A percentile compares a stretch with the other conserved stretches of the same genome.
phyloP scores from a whole-genome alignment of 1,284 basidiomycete genomes.

The Sanguinoderma infundibulare region DNA sequence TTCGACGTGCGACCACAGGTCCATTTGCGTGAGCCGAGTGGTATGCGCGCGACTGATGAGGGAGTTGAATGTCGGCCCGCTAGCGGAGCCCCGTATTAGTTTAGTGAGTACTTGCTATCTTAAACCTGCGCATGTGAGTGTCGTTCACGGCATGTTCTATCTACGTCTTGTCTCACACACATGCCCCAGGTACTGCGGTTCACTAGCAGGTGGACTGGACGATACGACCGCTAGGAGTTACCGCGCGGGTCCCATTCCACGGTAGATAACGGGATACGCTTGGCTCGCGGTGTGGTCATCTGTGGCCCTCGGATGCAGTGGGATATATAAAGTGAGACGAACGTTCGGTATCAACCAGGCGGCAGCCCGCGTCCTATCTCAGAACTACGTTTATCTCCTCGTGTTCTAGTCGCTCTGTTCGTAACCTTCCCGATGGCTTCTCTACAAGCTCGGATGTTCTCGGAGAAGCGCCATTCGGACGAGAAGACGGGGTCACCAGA shows the following conservation, averaged over 20 bases:
- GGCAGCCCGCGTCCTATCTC: conserved; percentile 7
- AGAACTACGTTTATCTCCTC: not conserved
- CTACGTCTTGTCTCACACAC: conserved; percentile 17
- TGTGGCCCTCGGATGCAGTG: not conserved
- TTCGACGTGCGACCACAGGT: conserved; percentile 8
- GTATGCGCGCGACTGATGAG: not conserved
- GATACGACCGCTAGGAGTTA: not conserved
- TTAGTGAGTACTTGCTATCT: conserved; percentile 15
- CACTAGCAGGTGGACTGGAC: not conserved
- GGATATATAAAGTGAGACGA: conserved; percentile 7
- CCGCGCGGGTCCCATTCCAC: not conserved
- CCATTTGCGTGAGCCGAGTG: not conserved
- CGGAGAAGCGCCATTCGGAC: conserved; percentile 8
- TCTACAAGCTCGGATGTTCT: conserved; percentile 14
- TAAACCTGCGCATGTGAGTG: conserved; percentile 20
- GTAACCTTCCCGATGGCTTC: conserved; percentile 14
- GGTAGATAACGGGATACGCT: conserved; percentile 8
- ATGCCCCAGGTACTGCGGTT: not conserved
- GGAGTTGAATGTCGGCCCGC: not conserved
- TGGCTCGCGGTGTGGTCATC: not conserved
- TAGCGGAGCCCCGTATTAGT: not conserved
- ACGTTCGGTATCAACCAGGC: conserved; percentile 10
- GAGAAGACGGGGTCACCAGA: conserved; percentile 19
- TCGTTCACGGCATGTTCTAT: conserved; percentile 15
- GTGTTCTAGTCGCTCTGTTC: not conserved